Conservation (phyloP, 805 yeast genomes). For the Cephaloascus fragrans region DNA sequence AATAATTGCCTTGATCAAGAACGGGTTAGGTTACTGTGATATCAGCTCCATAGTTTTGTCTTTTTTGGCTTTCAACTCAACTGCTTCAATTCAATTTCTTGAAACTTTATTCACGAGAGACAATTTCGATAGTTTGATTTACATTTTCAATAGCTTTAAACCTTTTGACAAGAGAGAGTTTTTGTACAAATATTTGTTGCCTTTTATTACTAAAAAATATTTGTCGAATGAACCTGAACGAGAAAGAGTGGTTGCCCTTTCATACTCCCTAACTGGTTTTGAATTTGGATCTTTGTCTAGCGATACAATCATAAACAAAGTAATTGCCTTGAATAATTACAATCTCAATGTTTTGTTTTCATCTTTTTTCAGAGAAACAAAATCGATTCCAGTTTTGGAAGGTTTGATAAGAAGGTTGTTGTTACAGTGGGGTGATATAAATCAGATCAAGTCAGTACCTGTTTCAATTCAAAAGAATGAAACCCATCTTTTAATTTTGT, state of each 20-base stretch:
- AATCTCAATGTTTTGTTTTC: not conserved
- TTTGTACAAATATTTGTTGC: not conserved
- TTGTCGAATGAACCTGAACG: not conserved
- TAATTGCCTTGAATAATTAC: not conserved
- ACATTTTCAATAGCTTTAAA: not conserved
- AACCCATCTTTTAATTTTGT: constrained; percentile 36
- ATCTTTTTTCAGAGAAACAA: not conserved
- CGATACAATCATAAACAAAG: not conserved
- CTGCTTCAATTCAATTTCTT: not conserved
- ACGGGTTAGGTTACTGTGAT: not conserved
- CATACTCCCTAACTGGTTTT: not conserved
- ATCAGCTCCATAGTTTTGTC: not conserved
- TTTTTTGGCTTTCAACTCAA: not conserved
- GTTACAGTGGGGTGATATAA: constrained; percentile 24
- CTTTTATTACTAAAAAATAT: not conserved
- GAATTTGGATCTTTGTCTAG: not conserved
- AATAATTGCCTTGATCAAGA: not conserved
- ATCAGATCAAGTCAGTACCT: constrained; percentile 27
- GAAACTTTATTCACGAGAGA: not conserved
- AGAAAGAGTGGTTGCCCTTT: not conserved
- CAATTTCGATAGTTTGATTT: not conserved
- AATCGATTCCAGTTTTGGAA: not conserved
- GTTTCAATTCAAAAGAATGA: constrained; percentile 32
- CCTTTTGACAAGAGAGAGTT: not conserved
- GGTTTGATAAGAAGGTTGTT: constrained; percentile 5